phyloP scores from a whole-genome alignment of 352 stramenopile genomes.

The Globisporangium abappressorium region DNA sequence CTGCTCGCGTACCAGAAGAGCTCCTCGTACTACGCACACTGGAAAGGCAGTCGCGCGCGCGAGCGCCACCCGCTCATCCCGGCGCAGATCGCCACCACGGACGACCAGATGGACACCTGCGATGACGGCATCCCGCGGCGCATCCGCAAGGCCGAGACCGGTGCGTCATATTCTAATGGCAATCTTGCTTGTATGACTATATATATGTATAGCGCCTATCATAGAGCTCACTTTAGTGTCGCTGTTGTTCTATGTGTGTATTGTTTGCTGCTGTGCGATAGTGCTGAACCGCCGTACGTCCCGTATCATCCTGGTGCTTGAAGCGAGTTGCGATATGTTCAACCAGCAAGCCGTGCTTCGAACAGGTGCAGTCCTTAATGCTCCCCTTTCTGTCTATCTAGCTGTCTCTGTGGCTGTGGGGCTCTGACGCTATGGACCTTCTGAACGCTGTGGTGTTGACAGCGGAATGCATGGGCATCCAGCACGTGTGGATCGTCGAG shows the following conservation, averaged over 20 bases:
- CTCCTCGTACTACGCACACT: constrained; percentile 16
- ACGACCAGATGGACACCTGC: constrained; percentile 22
- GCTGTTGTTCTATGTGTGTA: neutral
- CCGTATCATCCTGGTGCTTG: constrained; percentile 39
- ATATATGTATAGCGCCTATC: neutral
- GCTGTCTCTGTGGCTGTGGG: neutral
- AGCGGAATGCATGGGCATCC: constrained; percentile 56
- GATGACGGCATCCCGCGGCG: constrained; percentile 6
- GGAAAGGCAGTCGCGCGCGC: constrained; percentile 17
- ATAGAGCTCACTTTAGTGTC: neutral
- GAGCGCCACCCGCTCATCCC: constrained; percentile 22
- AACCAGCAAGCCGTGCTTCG: constrained; percentile 37
- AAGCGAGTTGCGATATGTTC: constrained; percentile 36
- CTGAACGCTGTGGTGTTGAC: neutral
- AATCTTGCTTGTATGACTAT: neutral
- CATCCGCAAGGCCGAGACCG: constrained; percentile 35
- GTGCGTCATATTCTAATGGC: neutral
- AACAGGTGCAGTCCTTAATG: constrained; percentile 13
- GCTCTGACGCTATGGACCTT: neutral
- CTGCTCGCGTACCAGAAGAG: constrained; percentile 22
- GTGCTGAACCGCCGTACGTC: constrained; percentile 35
- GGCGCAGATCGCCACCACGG: constrained; percentile 22
- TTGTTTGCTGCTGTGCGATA: constrained; percentile 7
- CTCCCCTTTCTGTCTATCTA: neutral
- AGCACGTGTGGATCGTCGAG: constrained; percentile 66